Evolutionary conservation across 768 basidiomycete genomes (phyloP).

Genomic region (Rhodocollybia butyracea): DNA sequence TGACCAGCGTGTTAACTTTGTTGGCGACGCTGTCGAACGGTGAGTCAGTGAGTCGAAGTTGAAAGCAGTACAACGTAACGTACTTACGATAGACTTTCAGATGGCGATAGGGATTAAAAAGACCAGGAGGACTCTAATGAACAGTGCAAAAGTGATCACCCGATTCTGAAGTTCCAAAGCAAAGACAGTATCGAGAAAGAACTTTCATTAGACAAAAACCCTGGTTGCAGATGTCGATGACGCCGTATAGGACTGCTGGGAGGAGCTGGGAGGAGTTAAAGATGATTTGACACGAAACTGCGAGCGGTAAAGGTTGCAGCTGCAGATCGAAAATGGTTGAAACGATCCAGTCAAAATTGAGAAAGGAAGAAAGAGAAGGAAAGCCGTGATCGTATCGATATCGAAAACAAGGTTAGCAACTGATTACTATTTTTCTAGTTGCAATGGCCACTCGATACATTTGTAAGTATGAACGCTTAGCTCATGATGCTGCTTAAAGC

Average conservation of each 20-base stretch:
- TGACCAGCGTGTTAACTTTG: conserved; percentile 34
- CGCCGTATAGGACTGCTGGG: conserved; percentile 35
- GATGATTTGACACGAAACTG: not conserved
- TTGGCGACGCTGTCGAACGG: conserved; percentile 34
- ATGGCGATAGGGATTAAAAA: conserved; percentile 38
- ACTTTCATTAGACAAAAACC: no score
- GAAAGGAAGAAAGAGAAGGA: no score
- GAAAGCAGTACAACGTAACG: not conserved
- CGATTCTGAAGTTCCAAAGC: not conserved
- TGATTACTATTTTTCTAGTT: no score
- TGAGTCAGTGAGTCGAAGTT: not conserved
- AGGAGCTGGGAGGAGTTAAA: no score
- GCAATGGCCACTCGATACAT: no score
- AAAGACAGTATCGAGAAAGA: not conserved
- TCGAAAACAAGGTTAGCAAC: no score
- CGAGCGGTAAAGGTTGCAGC: conserved; percentile 6
- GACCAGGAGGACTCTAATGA: conserved; percentile 34
- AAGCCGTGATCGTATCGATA: no score
- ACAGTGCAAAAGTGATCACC: conserved; percentile 30
- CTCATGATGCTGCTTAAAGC: no score
- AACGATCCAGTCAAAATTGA: no score
- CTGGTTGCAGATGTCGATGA: conserved; percentile 23
- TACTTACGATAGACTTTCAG: conserved; percentile 44
- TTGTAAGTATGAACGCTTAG: no score
- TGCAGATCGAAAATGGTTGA: no score